These are phyloP conservation scores for Haplosporangium sp. DNA, from an alignment of 371 early-diverging fungal genomes.

Conservation along the genomic window DNA sequence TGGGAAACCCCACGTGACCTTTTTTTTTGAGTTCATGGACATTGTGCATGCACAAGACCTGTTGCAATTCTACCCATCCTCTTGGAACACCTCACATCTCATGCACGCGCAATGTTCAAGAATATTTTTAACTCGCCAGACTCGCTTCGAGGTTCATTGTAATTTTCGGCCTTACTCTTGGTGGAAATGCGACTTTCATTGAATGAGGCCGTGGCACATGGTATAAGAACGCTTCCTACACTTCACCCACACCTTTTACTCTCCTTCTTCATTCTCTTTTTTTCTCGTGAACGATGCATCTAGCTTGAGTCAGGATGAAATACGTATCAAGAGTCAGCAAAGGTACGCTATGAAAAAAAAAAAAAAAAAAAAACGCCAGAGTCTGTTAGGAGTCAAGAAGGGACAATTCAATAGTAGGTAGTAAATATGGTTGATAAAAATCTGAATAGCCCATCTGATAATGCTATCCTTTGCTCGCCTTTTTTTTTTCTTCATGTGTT, in stretches of 20 bases:
- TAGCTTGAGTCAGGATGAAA: constrained; percentile 47
- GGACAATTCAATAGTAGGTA: not conserved
- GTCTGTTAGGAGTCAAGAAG: not conserved
- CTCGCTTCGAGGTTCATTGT: constrained; percentile 44
- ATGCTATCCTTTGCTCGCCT: not conserved
- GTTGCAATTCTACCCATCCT: not conserved
- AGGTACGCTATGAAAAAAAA: constrained; percentile 28
- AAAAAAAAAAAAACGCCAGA: not conserved
- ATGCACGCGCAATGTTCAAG: constrained; percentile 34
- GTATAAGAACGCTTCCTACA: not conserved
- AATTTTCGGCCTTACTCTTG: not conserved
- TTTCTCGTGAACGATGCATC: not conserved
- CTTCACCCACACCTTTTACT: not conserved
- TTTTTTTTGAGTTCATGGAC: not conserved
- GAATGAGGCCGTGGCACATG: no score
- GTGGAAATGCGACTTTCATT: no score
- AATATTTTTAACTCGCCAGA: constrained; percentile 48
- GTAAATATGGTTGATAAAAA: no score
- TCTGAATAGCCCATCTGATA: not conserved
- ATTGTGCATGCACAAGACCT: not conserved
- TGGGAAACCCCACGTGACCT: no score
- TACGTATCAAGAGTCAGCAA: constrained; percentile 44
- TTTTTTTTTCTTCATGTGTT: constrained; percentile 1
- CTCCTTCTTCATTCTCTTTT: not conserved
- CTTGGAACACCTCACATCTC: not conserved